Evolutionary conservation across 306 rosid species (phyloP).

Genomic region (Trifolium repens): DNA sequence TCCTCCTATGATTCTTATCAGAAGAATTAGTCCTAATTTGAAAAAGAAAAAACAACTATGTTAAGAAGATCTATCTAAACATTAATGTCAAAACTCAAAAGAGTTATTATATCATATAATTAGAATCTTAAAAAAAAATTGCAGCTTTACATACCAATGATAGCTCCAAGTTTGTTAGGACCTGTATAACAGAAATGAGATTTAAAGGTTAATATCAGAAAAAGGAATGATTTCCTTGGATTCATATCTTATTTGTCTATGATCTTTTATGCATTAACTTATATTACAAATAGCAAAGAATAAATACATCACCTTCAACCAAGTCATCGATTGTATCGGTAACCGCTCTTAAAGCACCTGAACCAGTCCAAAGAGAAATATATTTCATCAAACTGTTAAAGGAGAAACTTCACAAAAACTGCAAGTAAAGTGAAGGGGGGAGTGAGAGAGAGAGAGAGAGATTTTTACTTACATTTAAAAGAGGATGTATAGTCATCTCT

Average conservation of each 20-base stretch:
- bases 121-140: too few relatives aligned
- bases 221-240: not conserved
- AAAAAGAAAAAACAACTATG: not conserved
- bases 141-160: slow-evolving; percentile 14
- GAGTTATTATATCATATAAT: too few relatives aligned
- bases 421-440: not conserved
- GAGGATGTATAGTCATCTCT: not conserved
- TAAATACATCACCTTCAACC: slow-evolving; percentile 5
- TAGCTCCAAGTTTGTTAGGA: not conserved
- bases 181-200: slow-evolving; percentile 18
- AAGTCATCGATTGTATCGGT: not conserved
- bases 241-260: not conserved
- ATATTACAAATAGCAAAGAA: not conserved
- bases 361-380: not conserved
- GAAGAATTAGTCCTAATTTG: slow-evolving; percentile 25
- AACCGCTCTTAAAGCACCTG: slow-evolving; percentile 4
- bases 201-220: too few relatives aligned
- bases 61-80: not conserved
- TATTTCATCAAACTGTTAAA: not conserved
- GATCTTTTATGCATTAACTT: not conserved
- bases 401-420: not conserved
- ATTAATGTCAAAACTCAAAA: too few relatives aligned
- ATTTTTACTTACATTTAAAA: slow-evolving; percentile 5
- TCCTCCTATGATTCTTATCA: slow-evolving; percentile 20
- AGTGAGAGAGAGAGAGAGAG: too few relatives aligned